phyloP scores from a whole-genome alignment of 345 rosid genomes.

The Camelina sativa region DNA sequence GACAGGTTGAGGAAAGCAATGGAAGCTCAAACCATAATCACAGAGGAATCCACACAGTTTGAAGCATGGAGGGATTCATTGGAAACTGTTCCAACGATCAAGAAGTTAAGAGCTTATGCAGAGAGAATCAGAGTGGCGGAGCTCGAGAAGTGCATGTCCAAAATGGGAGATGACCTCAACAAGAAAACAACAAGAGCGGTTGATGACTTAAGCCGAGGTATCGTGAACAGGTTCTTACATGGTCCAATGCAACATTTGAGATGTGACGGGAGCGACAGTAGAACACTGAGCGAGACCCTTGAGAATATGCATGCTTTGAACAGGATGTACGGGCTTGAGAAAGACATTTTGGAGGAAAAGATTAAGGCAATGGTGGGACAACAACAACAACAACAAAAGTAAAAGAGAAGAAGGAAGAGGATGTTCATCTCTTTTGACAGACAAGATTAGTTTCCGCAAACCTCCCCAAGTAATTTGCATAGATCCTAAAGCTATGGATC shows the following conservation, averaged over 20 bases:
- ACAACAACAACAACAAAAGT: conserved; percentile 65
- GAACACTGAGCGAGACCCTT: conserved; percentile 79
- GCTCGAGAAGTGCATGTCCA: conserved; percentile 87
- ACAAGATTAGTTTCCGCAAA: conserved; percentile 20
- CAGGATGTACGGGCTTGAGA: conserved; percentile 89
- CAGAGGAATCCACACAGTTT: conserved; percentile 82
- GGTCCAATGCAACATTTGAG: conserved; percentile 99
- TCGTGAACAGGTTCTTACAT: conserved; percentile 91
- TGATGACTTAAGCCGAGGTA: conserved; percentile 90
- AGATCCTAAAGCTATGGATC: conserved; percentile 34
- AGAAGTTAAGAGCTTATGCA: conserved; percentile 90
- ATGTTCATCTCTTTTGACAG: conserved; percentile 31
- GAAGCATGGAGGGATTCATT: conserved; percentile 96
- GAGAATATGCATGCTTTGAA: conserved; percentile 99
- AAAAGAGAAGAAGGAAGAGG: too few species aligned
- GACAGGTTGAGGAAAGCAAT: conserved; percentile 86
- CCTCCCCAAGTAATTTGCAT: conserved; percentile 15
- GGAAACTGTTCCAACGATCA: conserved; percentile 95
- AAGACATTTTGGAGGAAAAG: conserved; percentile 83
- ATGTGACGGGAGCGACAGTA: conserved; percentile 83
- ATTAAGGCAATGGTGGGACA: conserved; percentile 77
- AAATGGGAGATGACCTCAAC: conserved; percentile 90
- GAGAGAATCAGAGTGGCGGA: conserved; percentile 84
- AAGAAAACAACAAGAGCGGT: conserved; percentile 85
- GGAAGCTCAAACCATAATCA: conserved; percentile 90